phyloP scores from a whole-genome alignment of 1,139 yeast genomes.

The Yamadazyma mexicana region DNA sequence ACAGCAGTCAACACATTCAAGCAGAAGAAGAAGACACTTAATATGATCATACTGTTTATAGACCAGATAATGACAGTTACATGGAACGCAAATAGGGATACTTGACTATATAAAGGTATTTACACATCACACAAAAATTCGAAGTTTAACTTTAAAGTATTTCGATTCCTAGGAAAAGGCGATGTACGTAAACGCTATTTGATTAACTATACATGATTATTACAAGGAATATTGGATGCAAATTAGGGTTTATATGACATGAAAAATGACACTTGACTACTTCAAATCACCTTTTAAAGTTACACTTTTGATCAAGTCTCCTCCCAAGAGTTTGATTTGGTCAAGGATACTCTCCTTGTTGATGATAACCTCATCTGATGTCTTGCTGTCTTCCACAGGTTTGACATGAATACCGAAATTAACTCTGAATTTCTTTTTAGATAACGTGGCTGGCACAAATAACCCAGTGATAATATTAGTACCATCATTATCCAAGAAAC shows the following conservation, averaged over 20 bases:
- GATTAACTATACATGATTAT: conserved; percentile 5
- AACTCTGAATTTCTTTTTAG: conserved; percentile 70
- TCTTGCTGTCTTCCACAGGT: conserved; percentile 51
- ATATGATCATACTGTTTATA: too few relatives aligned
- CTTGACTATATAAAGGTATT: too few relatives aligned
- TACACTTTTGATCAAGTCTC: conserved; percentile 52
- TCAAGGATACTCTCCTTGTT: conserved; percentile 74
- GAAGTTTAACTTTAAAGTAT: too few relatives aligned
- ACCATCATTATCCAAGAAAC: conserved; percentile 50
- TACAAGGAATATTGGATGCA: conserved; percentile 4
- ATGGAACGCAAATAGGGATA: too few relatives aligned
- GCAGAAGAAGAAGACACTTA: too few relatives aligned
- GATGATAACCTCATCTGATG: conserved; percentile 51
- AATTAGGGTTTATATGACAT: not conserved
- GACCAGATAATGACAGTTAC: too few relatives aligned
- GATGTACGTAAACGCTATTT: not conserved
- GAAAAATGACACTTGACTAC: not conserved
- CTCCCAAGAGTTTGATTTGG: conserved; percentile 76
- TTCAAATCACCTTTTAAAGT: conserved; percentile 13
- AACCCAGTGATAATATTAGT: conserved; percentile 72
- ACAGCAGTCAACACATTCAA: too few relatives aligned
- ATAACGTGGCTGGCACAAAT: conserved; percentile 64
- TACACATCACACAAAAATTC: too few relatives aligned
- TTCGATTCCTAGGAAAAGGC: too few relatives aligned
- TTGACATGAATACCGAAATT: conserved; percentile 74